phyloP scores from a whole-genome alignment of 2,329 filamentous ascomycete species.

The Venturia carpophila region DNA sequence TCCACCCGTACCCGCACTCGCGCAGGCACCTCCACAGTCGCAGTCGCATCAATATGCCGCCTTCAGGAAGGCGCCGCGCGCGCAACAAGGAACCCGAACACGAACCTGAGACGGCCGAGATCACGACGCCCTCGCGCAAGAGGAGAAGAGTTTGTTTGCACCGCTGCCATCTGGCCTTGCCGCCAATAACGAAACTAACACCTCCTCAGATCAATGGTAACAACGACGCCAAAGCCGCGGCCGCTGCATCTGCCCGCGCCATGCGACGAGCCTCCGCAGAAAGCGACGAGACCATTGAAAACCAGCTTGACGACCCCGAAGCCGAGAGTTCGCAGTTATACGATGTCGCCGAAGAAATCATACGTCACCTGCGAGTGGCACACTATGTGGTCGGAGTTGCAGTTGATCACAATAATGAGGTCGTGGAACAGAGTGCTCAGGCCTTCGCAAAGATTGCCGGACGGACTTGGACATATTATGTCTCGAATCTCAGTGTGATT shows the following conservation, averaged over 20 bases:
- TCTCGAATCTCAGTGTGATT: constrained; percentile 65
- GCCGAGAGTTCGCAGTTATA: not conserved
- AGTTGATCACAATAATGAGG: constrained; percentile 48
- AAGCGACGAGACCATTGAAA: constrained; percentile 17
- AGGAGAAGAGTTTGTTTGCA: constrained; percentile 14
- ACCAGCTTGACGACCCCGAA: constrained; percentile 1
- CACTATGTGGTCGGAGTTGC: constrained; percentile 47
- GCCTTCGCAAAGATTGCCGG: constrained; percentile 79
- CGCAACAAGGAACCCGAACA: constrained; percentile 16
- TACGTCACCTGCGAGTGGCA: constrained; percentile 37
- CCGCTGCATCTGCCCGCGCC: constrained; percentile 11
- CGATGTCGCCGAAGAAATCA: constrained; percentile 20
- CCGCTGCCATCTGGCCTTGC: not conserved
- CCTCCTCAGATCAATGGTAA: constrained; percentile 14
- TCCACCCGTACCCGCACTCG: too few species aligned
- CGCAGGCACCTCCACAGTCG: not conserved
- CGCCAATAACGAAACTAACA: constrained; percentile 1
- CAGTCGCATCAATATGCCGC: constrained; percentile 10
- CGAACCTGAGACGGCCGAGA: constrained; percentile 14
- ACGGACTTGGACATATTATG: constrained; percentile 77
- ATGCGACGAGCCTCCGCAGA: constrained; percentile 13
- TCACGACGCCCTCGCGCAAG: constrained; percentile 18
- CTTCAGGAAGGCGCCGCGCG: constrained; percentile 14
- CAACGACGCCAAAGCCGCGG: not conserved
- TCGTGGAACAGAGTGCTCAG: constrained; percentile 32